Evolutionary conservation across 768 basidiomycete genomes (phyloP), one percentile per base, ranked within the genome.

Genomic region (Porpolomopsis calyptriformis): DNA sequence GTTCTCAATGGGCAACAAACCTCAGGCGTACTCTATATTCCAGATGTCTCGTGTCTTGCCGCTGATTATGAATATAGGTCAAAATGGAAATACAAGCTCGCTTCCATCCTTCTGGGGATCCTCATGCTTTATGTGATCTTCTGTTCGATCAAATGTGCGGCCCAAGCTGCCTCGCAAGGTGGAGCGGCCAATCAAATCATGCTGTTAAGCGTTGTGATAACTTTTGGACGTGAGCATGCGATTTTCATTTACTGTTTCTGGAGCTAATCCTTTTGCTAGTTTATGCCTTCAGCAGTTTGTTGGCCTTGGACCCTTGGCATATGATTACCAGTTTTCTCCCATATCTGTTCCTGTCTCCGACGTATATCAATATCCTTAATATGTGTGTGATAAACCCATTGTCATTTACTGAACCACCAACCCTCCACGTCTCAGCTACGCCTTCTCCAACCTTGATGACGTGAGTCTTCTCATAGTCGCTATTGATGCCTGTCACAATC

Each of bases 241-340:
- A 20, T 38, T n/a, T 12, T 37, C 18, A 38, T 44, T 36, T 26
- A n/a, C 41, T 9, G 16, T 27, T 12, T 27, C 18, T 33, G 36
- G 27, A 26, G 24, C 40, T 48, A 33, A 48, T 42, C 14, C 55
- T 23, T 11, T 33, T 22, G 16, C n/a, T 45, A 82, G 82, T 86
- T 31, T 96, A 87, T 62, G 68, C 84, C 4, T 66, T 83, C 27
- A 76, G 85, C 36, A 83, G 84, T 50, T 52, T 96, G 31, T 66
- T 97, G 33, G 88, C 90, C 0, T 76, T 93, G 47, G 96, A 99
- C 62, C 93, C 96, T 3, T 93, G 90, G 89, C 94, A 98, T 64
- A 80, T 98, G 69, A 40, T 96, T 52, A 97, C 93, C 7, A 91
- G 87, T 55, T 91, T 92, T 57, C 54, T 82, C 11, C 90, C 88